Percentiles rank a stretch among this genome's conserved stretches.
phyloP scores from a whole-genome alignment of 2,329 filamentous ascomycete species.

The Penicillium sp. region DNA sequence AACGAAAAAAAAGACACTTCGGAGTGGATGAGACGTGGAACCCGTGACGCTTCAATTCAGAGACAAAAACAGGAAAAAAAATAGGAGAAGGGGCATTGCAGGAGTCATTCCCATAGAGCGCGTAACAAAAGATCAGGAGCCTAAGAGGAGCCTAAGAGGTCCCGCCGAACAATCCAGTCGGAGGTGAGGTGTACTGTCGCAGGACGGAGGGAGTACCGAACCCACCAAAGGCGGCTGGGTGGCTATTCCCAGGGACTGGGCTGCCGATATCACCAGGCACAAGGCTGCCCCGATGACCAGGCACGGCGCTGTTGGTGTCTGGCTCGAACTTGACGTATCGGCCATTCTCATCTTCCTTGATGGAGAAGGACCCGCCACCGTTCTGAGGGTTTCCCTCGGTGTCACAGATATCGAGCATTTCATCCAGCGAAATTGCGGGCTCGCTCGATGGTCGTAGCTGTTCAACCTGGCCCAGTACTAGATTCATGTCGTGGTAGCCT shows the following conservation, averaged over 20 bases:
- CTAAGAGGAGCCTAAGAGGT: conserved; percentile 16
- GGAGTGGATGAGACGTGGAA: conserved; percentile 23
- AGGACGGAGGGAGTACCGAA: conserved; percentile 33
- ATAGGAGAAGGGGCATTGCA: conserved; percentile 14
- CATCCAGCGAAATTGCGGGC: conserved; percentile 53
- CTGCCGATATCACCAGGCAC: conserved; percentile 65
- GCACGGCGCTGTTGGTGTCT: conserved; percentile 45
- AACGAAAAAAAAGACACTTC: conserved; percentile 15
- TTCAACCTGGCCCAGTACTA: conserved; percentile 60
- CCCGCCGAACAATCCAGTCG: conserved; percentile 33
- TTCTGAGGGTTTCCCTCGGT: conserved; percentile 83
- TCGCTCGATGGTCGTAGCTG: conserved; percentile 58
- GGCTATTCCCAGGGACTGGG: conserved; percentile 49
- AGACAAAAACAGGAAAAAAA: conserved; percentile 11
- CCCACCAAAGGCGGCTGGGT: conserved; percentile 36
- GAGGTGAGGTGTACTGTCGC: conserved; percentile 38
- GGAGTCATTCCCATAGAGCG: conserved; percentile 13
- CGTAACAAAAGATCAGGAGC: conserved; percentile 2
- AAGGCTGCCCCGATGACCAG: conserved; percentile 40
- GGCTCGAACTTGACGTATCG: conserved; percentile 49
- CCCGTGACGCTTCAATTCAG: conserved; percentile 24
- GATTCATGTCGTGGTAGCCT: conserved; percentile 65
- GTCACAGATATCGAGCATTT: conserved; percentile 80
- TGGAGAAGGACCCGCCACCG: conserved; percentile 81
- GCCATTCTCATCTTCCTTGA: conserved; percentile 50